Evolutionary conservation across 306 rosid genomes (phyloP), one percentile per base, ranked within the genome.

Genomic region (Datisca glomerata): DNA sequence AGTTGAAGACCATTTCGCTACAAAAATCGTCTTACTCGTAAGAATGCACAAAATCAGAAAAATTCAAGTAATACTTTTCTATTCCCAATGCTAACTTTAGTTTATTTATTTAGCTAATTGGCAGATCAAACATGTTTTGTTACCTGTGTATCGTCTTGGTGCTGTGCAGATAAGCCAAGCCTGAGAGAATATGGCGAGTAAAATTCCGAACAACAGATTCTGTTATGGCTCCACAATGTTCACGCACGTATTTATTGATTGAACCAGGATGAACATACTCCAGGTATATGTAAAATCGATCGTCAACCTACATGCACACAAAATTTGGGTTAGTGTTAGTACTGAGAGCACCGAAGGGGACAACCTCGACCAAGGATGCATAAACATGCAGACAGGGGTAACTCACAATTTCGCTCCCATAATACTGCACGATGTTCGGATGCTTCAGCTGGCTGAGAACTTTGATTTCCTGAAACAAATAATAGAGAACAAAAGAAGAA

Each of bases 201-300:
- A 84, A 91, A 65, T 58, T 84, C 43, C 92, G 86, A 59, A 84
- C 79, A 64, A 91, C 87, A n/a, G 85, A 71, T 60, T 91, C 98
- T 18, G 93, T 91, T 21, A 91, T 75, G 31, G 98, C 98, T 41
- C 98, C 98, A 43, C 71, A 78, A 47, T 91, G 98, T 11, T 91
- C 98, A 12, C 83, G 92, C 23, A 75, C 98, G 40, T 84, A 91
- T 55, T 78, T 91, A 58, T 75, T 78, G 16, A 91, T 91, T 33
- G 98, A 91, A 45, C 98, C 96, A 13, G 98, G 98, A 70, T 84
- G 80, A 43, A 91, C 78, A 47, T 80, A 91, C 59, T 91, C 98
- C 70, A 91, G 61, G 71, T 78, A 91, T 56, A 91, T 91, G 53
- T 63, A 80, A 45, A 91, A 84, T 60, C 62, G 66, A 71, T 80